phyloP scores from a whole-genome alignment of 768 basidiomycete species.

The Chalciporus chontae region DNA sequence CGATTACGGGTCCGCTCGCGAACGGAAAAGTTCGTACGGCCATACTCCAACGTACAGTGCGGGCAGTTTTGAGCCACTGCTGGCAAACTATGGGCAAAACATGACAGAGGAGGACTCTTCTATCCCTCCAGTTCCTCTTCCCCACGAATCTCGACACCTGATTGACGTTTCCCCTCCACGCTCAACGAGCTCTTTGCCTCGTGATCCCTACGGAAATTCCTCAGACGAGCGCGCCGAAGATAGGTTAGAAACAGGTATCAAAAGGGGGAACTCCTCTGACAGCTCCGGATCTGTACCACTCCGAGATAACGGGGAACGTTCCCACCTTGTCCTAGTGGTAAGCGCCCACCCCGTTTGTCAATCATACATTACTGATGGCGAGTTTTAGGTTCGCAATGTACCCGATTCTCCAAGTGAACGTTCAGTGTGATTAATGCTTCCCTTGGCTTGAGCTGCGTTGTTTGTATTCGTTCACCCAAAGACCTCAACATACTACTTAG shows the following conservation, averaged over 20 bases:
- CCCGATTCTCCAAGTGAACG: constrained; percentile 41
- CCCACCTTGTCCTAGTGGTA: constrained; percentile 52
- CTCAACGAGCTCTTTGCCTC: neutral
- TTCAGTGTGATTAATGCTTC: constrained; percentile 17
- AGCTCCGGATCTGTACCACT: constrained; percentile 21
- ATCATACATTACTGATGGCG: constrained; percentile 8
- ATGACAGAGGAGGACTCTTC: constrained; percentile 18
- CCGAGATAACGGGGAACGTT: constrained; percentile 56
- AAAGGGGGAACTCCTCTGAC: constrained; percentile 19
- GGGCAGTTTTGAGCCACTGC: constrained; percentile 59
- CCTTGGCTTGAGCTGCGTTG: constrained; percentile 2
- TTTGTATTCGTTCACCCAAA: constrained; percentile 4
- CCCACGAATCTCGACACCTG: constrained; percentile 6
- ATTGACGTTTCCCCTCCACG: constrained; percentile 5
- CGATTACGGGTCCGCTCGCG: constrained; percentile 27
- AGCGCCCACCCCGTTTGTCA: constrained; percentile 15
- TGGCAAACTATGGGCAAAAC: constrained; percentile 42
- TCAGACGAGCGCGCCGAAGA: constrained; percentile 26
- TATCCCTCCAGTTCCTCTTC: constrained; percentile 18
- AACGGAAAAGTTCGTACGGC: constrained; percentile 32
- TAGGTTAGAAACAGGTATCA: constrained; percentile 21
- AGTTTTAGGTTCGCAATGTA: constrained; percentile 51
- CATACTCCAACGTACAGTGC: constrained; percentile 49
- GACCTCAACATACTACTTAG: constrained; percentile 15
- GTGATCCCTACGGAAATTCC: constrained; percentile 5